Conservation (phyloP, 257 asterid genomes). For the Solanum acaule region DNA sequence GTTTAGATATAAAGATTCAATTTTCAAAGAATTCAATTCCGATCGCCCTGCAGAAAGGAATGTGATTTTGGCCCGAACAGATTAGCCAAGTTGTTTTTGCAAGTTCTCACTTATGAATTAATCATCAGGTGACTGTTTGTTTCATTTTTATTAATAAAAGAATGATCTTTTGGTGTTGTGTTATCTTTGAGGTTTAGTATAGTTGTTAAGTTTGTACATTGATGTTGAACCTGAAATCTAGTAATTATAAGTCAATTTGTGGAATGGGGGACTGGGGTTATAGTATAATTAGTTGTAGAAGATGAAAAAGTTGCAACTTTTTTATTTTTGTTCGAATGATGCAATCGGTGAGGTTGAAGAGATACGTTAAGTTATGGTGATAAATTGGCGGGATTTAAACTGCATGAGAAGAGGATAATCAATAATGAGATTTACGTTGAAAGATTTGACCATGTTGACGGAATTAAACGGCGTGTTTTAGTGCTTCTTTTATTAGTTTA, state of each 20-base stretch:
- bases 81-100: neutral
- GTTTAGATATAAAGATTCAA: neutral
- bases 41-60: neutral
- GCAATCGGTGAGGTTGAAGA: neutral
- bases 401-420: neutral
- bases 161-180: neutral
- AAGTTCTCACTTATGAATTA: neutral
- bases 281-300: neutral
- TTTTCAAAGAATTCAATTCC: neutral
- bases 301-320: neutral
- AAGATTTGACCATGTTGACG: neutral
- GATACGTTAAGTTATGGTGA: neutral
- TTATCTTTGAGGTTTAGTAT: neutral
- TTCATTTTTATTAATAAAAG: neutral
- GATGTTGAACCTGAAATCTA: neutral
- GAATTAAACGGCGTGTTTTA: neutral
- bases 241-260: neutral
- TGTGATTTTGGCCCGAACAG: no score
- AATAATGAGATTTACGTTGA: neutral
- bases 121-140: neutral
- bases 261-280: neutral
- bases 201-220: neutral
- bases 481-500: neutral
- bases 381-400: neutral
- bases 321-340: neutral